Base-by-base conservation (phyloP, 1,284 basidiomycete genomes). In the Farysia itapuensis region DNA sequence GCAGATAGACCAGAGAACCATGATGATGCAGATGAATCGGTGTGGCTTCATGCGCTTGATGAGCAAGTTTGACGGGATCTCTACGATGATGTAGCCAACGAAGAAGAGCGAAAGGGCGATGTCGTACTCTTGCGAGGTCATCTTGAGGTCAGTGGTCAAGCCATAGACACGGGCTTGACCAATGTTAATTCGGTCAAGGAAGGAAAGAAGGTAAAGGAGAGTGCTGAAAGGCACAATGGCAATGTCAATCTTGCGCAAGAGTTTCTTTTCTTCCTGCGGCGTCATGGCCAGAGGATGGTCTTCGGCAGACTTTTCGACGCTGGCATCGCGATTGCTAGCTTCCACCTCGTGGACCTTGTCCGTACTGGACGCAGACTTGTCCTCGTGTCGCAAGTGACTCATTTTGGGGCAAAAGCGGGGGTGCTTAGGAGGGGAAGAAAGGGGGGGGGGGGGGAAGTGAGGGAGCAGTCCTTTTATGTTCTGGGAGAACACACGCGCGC, bases 11-110 rank as follows among this genome's bases (percentile, higher is more conserved):
- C 79, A 35, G 78, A 51, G 21, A 82, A 84, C 43, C 19, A 67
- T 71, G 37, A 74, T 71, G 33, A 58, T n/a, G 2, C 70, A 52
- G n/a, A 87, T 77, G 85, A 83, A 84, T 34, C 85, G 75, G 1
- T 83, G 84, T 1, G 85, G 85, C 2, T 84, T 79, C n/a, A 88
- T 78, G 19, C 84, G 82, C 70, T 87, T 88, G 43, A 88, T 77
- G 66, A 87, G 33, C 28, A 65, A 25, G 39, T 64, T 64, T 45
- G 51, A 49, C 14, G 52, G 59, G 6, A 58, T 49, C 49, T 65
- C 49, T 39, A 64, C 61, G 22, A 58, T 35, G 12, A 53, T 63
- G 36, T 70, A 66, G n/a, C 65, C 50, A 32, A 70, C 47, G 45
- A 64, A 70, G 53, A 70, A 70, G 26, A 65, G 37, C 18, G 61